Percentiles rank a stretch among this genome's conserved stretches.
Evolutionary conservation across 805 yeast species (phyloP).

Genomic region (Tetrapisispora nanseiensis): DNA sequence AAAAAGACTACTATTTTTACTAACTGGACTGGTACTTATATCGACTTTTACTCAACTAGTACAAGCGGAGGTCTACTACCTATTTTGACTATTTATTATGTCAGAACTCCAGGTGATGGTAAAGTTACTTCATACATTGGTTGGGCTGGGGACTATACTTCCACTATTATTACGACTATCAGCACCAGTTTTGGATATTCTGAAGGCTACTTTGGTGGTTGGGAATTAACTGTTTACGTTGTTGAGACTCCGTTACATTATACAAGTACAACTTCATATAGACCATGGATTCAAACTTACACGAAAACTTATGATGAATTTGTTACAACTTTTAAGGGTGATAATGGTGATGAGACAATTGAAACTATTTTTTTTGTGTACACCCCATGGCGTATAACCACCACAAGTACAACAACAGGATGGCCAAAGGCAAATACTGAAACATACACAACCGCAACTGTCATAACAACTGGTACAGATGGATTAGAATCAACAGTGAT

Average conservation of each 20-base stretch:
- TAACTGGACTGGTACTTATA: background rate
- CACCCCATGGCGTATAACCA: background rate
- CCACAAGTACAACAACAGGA: background rate
- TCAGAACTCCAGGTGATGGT: background rate
- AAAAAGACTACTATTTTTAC: background rate
- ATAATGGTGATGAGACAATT: background rate
- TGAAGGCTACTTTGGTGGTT: background rate
- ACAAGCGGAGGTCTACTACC: background rate
- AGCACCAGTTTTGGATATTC: background rate
- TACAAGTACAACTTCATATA: background rate
- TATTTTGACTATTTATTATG: background rate
- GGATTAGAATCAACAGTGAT: background rate
- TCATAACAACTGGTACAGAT: too few species aligned
- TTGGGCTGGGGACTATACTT: conserved; percentile 1
- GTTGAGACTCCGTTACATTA: background rate
- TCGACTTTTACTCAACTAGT: background rate
- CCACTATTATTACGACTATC: background rate
- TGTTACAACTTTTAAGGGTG: background rate
- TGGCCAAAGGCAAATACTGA: too few species aligned
- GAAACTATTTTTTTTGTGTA: background rate
- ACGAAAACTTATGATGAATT: background rate
- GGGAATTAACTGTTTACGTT: background rate
- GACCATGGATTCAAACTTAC: background rate
- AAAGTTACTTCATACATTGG: background rate
- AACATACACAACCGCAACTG: too few species aligned